A percentile compares a stretch with the other conserved stretches of the same genome.
Evolutionary conservation across 2,329 filamentous ascomycete species (phyloP).

Genomic region (Phyllosticta citriasiana): DNA sequence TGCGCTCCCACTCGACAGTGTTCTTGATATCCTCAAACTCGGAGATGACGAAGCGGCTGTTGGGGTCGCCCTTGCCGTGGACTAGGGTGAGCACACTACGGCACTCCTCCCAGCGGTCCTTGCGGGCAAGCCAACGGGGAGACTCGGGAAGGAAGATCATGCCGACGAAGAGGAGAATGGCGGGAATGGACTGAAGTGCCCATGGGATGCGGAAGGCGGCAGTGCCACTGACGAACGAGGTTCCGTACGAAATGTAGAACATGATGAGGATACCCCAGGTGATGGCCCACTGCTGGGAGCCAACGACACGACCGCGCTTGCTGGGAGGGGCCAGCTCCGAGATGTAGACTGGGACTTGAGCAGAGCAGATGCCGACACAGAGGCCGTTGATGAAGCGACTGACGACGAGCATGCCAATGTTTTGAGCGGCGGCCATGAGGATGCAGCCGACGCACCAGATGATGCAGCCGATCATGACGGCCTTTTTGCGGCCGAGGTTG

Average conservation of each 20-base stretch:
- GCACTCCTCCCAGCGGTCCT: slow-evolving; percentile 37
- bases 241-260: slow-evolving; percentile 43
- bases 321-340: slow-evolving; percentile 52
- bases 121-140: slow-evolving; percentile 36
- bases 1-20: slow-evolving; percentile 62
- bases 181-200: slow-evolving; percentile 29
- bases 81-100: slow-evolving; percentile 32
- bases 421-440: slow-evolving; percentile 53
- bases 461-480: slow-evolving; percentile 43
- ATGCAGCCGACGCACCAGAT: slow-evolving; percentile 51
- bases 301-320: slow-evolving; percentile 55
- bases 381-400: slow-evolving; percentile 62
- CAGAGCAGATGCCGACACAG: slow-evolving; percentile 62
- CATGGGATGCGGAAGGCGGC: slow-evolving; percentile 29
- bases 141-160: slow-evolving; percentile 41
- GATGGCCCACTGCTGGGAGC: slow-evolving; percentile 65
- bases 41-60: slow-evolving; percentile 53
- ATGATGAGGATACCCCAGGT: slow-evolving; percentile 61
- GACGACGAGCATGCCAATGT: slow-evolving; percentile 60
- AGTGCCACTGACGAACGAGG: slow-evolving; percentile 22
- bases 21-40: slow-evolving; percentile 66
- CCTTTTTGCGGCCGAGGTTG: slow-evolving; percentile 41
- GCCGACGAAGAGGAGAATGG: slow-evolving; percentile 32
- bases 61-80: slow-evolving; percentile 48
- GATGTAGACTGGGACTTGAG: slow-evolving; percentile 60